phyloP scores from a whole-genome alignment of 345 rosid species.

The Aegle marmelos region DNA sequence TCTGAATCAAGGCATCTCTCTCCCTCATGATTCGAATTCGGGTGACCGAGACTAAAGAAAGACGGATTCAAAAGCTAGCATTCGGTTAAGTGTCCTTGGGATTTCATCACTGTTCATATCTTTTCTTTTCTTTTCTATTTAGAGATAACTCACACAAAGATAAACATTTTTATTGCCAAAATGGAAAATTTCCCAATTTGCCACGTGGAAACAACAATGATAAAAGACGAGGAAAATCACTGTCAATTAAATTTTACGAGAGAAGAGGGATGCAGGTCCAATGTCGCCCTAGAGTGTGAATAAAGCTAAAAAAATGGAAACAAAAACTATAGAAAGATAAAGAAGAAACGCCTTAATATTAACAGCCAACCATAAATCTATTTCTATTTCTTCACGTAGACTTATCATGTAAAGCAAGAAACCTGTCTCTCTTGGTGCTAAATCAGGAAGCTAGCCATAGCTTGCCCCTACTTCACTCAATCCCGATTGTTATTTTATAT shows the following conservation, averaged over 20 bases:
- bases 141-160: no score
- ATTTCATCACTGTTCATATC: no score
- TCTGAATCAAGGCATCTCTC: no score
- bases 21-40: no score
- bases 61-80: no score
- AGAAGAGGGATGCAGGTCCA: slow-evolving; percentile 5
- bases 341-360: slow-evolving; percentile 8
- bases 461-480: slow-evolving; percentile 77
- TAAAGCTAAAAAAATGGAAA: not conserved
- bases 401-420: slow-evolving; percentile 19
- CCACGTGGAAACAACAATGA: not conserved
- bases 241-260: not conserved
- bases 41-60: no score
- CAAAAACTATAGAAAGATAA: not conserved
- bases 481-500: slow-evolving; percentile 20
- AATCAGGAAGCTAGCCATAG: slow-evolving; percentile 15
- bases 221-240: not conserved
- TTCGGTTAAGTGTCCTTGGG: no score
- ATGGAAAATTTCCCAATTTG: not conserved
- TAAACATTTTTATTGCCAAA: no score
- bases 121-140: no score
- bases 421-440: slow-evolving; percentile 26
- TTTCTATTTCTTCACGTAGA: slow-evolving; percentile 18
- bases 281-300: slow-evolving; percentile 17
- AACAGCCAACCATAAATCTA: slow-evolving; percentile 13